phyloP scores from a whole-genome alignment of 345 rosid species.

The Eucalyptus pauciflora region DNA sequence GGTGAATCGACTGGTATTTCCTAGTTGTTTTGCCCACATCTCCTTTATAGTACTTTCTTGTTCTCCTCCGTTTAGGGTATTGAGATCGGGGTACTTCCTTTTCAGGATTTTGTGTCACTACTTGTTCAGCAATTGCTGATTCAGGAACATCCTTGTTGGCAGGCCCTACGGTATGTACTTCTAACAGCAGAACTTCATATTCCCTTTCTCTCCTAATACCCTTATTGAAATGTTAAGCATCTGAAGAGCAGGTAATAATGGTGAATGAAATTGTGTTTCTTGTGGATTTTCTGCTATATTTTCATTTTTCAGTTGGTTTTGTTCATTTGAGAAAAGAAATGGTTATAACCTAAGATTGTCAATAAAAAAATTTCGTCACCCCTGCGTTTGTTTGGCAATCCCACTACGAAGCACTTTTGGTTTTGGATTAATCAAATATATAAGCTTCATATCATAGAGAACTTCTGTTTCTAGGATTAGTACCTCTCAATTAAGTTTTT shows the following conservation, averaged over 20 bases:
- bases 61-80: neutral
- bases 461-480: neutral
- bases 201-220: neutral
- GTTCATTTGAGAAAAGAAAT: neutral
- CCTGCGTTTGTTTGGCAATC: neutral
- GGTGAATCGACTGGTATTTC: slow-evolving; percentile 72
- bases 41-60: neutral
- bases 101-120: slow-evolving; percentile 46
- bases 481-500: neutral
- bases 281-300: neutral
- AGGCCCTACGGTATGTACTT: slow-evolving; percentile 63
- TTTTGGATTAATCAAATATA: neutral
- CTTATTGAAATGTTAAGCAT: neutral
- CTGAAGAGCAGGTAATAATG: neutral
- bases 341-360: neutral
- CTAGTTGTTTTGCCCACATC: neutral
- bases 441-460: neutral
- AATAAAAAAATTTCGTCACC: neutral
- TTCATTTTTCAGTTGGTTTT: neutral
- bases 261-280: neutral
- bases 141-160: slow-evolving; percentile 88
- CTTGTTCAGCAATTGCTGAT: slow-evolving; percentile 87
- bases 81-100: neutral
- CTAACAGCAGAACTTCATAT: neutral
- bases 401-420: neutral